Conservation (phyloP, 169 alveolate genomes). For the Cryptosporidium parvum region DNA sequence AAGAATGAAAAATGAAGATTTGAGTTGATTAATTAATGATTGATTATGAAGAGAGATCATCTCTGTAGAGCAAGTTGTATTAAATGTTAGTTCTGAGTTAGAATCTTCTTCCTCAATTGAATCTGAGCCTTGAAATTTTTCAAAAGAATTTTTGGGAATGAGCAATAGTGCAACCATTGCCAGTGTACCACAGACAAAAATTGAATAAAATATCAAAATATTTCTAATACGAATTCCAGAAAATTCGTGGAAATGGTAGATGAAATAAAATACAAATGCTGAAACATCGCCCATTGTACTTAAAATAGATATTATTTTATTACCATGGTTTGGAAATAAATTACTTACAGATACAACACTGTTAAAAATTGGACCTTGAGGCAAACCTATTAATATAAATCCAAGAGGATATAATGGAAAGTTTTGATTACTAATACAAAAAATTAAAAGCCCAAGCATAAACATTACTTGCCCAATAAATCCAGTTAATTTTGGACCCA, state of each 20-base stretch:
- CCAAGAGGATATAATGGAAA: slow-evolving; percentile 72
- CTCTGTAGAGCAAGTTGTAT: not conserved
- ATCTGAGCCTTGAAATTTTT: slow-evolving; percentile 9
- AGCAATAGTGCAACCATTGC: slow-evolving; percentile 40
- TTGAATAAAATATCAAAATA: slow-evolving; percentile 40
- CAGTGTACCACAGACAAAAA: slow-evolving; percentile 49
- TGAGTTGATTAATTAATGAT: slow-evolving; percentile 24
- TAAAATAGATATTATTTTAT: slow-evolving; percentile 66
- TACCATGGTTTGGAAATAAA: slow-evolving; percentile 59
- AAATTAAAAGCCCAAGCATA: slow-evolving; percentile 42
- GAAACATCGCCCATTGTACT: slow-evolving; percentile 75
- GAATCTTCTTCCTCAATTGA: slow-evolving; percentile 8
- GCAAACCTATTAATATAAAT: slow-evolving; percentile 63
- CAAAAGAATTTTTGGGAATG: slow-evolving; percentile 42
- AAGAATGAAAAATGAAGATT: slow-evolving; percentile 49
- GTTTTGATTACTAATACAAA: slow-evolving; percentile 40
- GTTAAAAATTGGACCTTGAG: slow-evolving; percentile 74
- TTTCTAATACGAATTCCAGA: slow-evolving; percentile 27
- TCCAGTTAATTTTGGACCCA: slow-evolving; percentile 71
- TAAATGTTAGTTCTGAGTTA: not conserved
- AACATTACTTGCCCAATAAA: slow-evolving; percentile 68
- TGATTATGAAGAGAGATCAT: not conserved
- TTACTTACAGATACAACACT: slow-evolving; percentile 66
- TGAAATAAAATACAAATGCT: slow-evolving; percentile 69
- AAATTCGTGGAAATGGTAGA: slow-evolving; percentile 40